phyloP scores from a whole-genome alignment of 352 stramenopile species.

The Globisporangium canariense region DNA sequence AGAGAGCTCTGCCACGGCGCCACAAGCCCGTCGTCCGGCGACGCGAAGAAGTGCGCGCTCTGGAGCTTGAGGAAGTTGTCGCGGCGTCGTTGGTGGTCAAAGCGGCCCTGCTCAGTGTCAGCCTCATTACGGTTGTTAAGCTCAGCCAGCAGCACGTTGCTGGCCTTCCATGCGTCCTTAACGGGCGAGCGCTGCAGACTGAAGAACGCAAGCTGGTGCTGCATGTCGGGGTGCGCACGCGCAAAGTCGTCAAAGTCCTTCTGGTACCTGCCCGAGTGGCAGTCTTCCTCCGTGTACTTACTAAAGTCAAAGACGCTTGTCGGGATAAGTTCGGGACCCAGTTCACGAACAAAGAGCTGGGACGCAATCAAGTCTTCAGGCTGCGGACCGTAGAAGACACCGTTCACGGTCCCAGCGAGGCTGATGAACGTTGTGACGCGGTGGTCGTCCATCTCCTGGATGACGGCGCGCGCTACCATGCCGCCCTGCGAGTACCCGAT shows the following conservation, averaged over 20 bases:
- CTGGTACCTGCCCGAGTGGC: slow-evolving; percentile 28
- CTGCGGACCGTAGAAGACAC: slow-evolving; percentile 48
- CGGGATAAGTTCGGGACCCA: slow-evolving; percentile 24
- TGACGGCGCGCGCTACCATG: slow-evolving; percentile 35
- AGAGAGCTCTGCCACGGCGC: slow-evolving; percentile 34
- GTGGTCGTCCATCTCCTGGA: slow-evolving; percentile 61
- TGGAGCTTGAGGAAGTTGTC: slow-evolving; percentile 33
- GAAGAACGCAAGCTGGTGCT: slow-evolving; percentile 26
- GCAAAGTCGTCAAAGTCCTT: slow-evolving; percentile 25
- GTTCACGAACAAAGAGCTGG: slow-evolving; percentile 16
- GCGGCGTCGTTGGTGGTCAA: slow-evolving; percentile 23
- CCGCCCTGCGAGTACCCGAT: slow-evolving; percentile 47
- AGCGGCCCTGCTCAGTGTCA: slow-evolving; percentile 14
- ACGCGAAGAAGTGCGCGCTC: slow-evolving; percentile 46
- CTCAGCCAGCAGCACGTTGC: slow-evolving; percentile 24
- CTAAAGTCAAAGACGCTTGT: slow-evolving; percentile 28
- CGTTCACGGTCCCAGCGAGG: slow-evolving; percentile 39
- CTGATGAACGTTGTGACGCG: slow-evolving; percentile 43
- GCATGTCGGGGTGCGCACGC: slow-evolving; percentile 15
- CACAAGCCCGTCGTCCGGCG: slow-evolving; percentile 27
- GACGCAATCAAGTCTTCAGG: slow-evolving; percentile 11
- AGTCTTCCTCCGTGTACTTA: slow-evolving; percentile 23
- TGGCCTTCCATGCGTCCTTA: slow-evolving; percentile 15
- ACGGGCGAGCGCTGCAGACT: slow-evolving; percentile 28
- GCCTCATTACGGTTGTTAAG: slow-evolving; percentile 27